A percentile compares a stretch with the other conserved stretches of the same genome.
phyloP scores from a whole-genome alignment of 495 filamentous ascomycete species.

The Immersiella caudata region DNA sequence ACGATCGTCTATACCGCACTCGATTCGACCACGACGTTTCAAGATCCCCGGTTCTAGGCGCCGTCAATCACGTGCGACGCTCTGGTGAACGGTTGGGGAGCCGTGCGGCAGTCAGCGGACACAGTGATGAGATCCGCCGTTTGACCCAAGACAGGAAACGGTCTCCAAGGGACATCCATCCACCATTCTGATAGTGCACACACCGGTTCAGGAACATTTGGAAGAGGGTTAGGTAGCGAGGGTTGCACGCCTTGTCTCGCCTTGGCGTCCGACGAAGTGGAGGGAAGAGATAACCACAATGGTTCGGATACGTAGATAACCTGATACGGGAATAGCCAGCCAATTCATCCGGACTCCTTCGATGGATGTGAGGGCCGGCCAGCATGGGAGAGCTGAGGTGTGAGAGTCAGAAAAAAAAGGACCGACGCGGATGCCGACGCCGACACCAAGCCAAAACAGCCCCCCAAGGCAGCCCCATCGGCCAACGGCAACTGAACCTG shows the following conservation, averaged over 20 bases:
- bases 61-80: slow-evolving; percentile 2
- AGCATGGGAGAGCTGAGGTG: not conserved
- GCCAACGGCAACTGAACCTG: not conserved
- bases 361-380: not conserved
- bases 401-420: not conserved
- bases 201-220: not conserved
- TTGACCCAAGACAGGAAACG: not conserved
- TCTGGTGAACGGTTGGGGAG: not conserved
- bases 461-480: not conserved
- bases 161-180: not conserved
- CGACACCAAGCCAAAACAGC: not conserved
- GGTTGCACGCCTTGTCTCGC: not conserved
- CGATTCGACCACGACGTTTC: not conserved
- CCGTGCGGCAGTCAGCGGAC: not conserved
- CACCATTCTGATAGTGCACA: too few relatives aligned
- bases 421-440: slow-evolving; percentile 15
- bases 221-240: not conserved
- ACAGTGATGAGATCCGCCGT: not conserved
- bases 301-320: not conserved
- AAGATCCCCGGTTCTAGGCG: not conserved
- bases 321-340: slow-evolving; percentile 18
- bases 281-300: not conserved
- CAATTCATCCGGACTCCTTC: slow-evolving; percentile 26
- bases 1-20: not conserved
- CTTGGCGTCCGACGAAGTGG: slow-evolving; percentile 6